Conservation (phyloP, 2,329 filamentous ascomycete species). For the Fusarium xyrophilum region DNA sequence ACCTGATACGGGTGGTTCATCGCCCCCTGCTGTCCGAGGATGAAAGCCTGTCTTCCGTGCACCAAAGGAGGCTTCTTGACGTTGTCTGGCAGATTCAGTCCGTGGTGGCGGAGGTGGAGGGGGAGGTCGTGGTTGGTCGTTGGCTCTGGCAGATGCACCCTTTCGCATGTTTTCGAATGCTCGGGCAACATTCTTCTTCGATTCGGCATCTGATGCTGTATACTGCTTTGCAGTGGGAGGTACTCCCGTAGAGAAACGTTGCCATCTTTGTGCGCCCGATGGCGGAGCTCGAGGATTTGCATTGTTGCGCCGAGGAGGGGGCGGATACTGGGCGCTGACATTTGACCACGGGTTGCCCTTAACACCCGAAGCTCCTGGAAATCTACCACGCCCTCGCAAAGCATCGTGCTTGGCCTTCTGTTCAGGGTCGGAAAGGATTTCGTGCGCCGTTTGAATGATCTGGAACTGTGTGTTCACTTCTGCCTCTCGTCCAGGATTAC, state of each 20-base stretch:
- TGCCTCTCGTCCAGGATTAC: slow-evolving; percentile 81
- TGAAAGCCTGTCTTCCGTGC: slow-evolving; percentile 57
- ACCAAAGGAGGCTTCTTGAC: slow-evolving; percentile 63
- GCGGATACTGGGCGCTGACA: slow-evolving; percentile 56
- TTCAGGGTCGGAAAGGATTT: slow-evolving; percentile 66
- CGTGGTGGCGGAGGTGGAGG: slow-evolving; percentile 53
- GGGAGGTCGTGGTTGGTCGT: slow-evolving; percentile 42
- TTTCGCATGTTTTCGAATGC: slow-evolving; percentile 56
- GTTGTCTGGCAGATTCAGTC: slow-evolving; percentile 60
- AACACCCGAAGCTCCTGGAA: slow-evolving; percentile 60
- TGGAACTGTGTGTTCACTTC: slow-evolving; percentile 86
- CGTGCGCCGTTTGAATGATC: slow-evolving; percentile 84
- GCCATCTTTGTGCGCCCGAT: slow-evolving; percentile 55
- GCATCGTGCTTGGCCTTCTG: slow-evolving; percentile 62
- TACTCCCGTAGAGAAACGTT: slow-evolving; percentile 51
- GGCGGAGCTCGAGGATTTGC: slow-evolving; percentile 30
- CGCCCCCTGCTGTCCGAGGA: slow-evolving; percentile 57
- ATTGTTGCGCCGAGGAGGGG: slow-evolving; percentile 54
- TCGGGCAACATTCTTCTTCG: slow-evolving; percentile 51
- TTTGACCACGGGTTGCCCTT: slow-evolving; percentile 65
- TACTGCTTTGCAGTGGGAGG: slow-evolving; percentile 54
- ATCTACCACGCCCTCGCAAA: slow-evolving; percentile 51
- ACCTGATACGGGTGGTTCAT: slow-evolving; percentile 60
- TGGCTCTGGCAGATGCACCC: slow-evolving; percentile 40
- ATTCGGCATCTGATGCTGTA: slow-evolving; percentile 45